These are phyloP conservation scores for Leucaena leucocephala DNA, from an alignment of 306 rosid species.

Conservation along the genomic window DNA sequence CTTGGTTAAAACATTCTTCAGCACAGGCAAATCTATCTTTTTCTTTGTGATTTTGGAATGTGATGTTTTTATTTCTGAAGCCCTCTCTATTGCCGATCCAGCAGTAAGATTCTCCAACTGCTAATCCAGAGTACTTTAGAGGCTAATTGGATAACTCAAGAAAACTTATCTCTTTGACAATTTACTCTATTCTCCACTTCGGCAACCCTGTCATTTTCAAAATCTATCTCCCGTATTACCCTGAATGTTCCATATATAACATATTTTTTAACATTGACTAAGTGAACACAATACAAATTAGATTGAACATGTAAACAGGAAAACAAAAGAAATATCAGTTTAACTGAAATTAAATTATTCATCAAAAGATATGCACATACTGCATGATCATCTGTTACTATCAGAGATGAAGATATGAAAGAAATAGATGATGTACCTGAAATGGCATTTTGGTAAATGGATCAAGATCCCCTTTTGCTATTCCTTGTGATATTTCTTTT, in stretches of 20 bases:
- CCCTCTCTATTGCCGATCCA: conserved; percentile 35
- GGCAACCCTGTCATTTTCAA: conserved; percentile 14
- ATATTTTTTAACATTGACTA: conserved; percentile 19
- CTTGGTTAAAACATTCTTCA: conserved; percentile 85
- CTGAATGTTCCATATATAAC: not conserved
- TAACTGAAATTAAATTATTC: conserved; percentile 9
- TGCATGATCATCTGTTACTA: not conserved
- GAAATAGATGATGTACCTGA: conserved; percentile 52
- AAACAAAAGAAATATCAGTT: conserved; percentile 33
- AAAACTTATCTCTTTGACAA: not conserved
- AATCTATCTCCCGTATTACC: conserved; percentile 11
- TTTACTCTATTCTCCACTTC: not conserved
- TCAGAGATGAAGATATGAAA: conserved; percentile 13
- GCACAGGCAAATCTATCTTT: conserved; percentile 82
- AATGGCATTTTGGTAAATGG: conserved; percentile 84
- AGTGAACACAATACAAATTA: conserved; percentile 17
- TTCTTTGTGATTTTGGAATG: conserved; percentile 61
- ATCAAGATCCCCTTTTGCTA: conserved; percentile 89
- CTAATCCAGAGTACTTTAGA: conserved; percentile 35
- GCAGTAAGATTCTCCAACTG: conserved; percentile 55
- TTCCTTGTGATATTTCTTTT: conserved; percentile 71
- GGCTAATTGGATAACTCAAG: conserved; percentile 5
- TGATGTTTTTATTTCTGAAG: conserved; percentile 47
- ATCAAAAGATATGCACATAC: conserved; percentile 5
- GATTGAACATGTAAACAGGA: conserved; percentile 23